Base-by-base conservation (phyloP, 345 rosid species). In the Populus nigra region DNA sequence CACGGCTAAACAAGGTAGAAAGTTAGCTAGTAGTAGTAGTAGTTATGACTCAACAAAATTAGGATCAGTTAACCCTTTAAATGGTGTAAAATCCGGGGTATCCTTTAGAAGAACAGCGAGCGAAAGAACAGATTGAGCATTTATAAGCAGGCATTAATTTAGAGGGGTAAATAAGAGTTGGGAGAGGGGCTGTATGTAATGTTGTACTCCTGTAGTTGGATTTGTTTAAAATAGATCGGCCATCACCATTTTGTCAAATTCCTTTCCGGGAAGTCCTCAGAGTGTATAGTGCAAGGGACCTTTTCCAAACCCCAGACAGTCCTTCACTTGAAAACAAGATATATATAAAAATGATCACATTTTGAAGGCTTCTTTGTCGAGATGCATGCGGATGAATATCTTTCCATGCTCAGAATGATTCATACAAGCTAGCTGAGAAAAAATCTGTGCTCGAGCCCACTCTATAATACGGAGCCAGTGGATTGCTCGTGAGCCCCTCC, bases 1-100 rank as follows among this genome's bases (percentile, higher is more conserved):
- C 78, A 20, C 68, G 70, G 71, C 67, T 71, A 84, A 79, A 76
- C 84, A 76, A 11, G 53, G 84, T 90, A 88, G 89, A 73, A 81
- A 79, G 49, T 75, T 83, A 78, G 83, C 27, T 29, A 71, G 57
- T 69, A 74, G 77, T 74, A 74, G 77, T 74, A 83, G 88, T 45
- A 29, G 41, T 80, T 75, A 86, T 68, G 85, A 81, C 77, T 39
- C 78, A 4, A 83, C 70, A 74, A 82, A 82, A 78, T 78, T 82
- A 81, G 88, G 86, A 57, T 11, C 72, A 76, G 83, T 69, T 78
- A 83, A 73, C 73, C 74, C 85, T 77, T 82, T 63, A 18, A 53
- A 74, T 71, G 85, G 72, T 81, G 88, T 85, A 79, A 82, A 86
- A 76, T 77, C 85, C 72, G 85, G 88, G 45, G 79, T 79, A 76